Evolutionary conservation across 768 basidiomycete species (phyloP), one percentile per base, ranked within the genome.

Genomic region (Mycena olivaceomarginata): DNA sequence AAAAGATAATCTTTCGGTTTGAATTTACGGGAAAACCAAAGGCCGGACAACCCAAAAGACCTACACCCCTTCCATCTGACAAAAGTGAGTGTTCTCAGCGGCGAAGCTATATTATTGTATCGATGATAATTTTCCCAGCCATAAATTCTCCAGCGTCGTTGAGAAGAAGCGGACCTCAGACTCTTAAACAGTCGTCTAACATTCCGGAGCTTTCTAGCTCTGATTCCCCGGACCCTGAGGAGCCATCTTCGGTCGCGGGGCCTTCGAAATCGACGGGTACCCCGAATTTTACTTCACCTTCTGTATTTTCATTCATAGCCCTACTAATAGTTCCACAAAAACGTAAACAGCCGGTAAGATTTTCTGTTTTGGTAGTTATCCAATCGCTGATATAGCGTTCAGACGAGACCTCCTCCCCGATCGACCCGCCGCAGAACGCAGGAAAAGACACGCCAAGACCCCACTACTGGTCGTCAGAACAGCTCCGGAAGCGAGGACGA

Each of bases 241-340:
- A 8, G 10, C 43, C 43, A 22, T n/a, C 59, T 60, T 31, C 31
- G 31, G 31, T 60, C 13, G 43, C 57, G 5, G 18, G 20, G 11
- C 57, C 46, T 18, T 41, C 71, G 25, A 53, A 66, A 56, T 41
- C 41, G 9, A 56, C 72, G 25, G 57, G 73, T 68, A 63, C 11
- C n/a, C 48, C 13, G 2, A 18, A 51, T 15, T 7, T 62, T 25
- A 15, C 18, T 18, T 46, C 25, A 8, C 7, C 8, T 22, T 40
- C 31, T 16, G 45, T 48, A 9, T 39, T 4, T 16, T 3, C 11
- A n/a, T 15, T 60, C 40, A 20, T 22, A 15, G 5, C 8, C 13
- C 11, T 56, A 18, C 9, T 22, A 31, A 3, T 10, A 69, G 74
- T 64, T 53, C 67, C 67, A n/a, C 60, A 39, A 62, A 75, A 75